phyloP scores from a whole-genome alignment of 83 land plant genomes.

The Larix sibirica region DNA sequence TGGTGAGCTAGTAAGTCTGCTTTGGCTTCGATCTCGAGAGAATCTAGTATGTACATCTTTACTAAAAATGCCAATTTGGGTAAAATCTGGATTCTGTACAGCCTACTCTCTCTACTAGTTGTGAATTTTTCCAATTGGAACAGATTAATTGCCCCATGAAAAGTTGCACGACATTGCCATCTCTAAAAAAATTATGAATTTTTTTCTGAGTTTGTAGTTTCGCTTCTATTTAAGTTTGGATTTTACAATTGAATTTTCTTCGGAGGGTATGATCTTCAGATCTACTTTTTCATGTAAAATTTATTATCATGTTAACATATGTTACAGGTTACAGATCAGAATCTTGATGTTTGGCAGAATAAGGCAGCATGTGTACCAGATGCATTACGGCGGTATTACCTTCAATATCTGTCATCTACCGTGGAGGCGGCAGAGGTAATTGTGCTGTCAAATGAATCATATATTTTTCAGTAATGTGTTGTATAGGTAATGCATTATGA shows the following conservation, averaged over 20 bases:
- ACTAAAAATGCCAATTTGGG: too few species aligned
- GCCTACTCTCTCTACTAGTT: too few species aligned
- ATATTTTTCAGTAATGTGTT: background rate
- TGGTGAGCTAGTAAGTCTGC: too few species aligned
- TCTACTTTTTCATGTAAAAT: background rate
- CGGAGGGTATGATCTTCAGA: background rate
- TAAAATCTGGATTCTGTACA: too few species aligned
- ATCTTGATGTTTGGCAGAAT: conserved; percentile 76
- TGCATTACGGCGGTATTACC: conserved; percentile 91
- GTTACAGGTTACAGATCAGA: conserved; percentile 80
- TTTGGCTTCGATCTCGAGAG: too few species aligned
- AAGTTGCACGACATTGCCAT: too few species aligned
- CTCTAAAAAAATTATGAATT: too few species aligned
- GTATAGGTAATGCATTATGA: too few species aligned
- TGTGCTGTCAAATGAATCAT: background rate
- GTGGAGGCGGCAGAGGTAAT: conserved; percentile 80
- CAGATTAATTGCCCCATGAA: too few species aligned
- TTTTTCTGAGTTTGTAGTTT: background rate
- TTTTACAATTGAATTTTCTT: background rate
- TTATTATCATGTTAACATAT: background rate
- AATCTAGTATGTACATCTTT: too few species aligned
- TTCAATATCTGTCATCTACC: conserved; percentile 69
- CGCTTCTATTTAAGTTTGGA: background rate
- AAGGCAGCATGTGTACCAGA: conserved; percentile 73
- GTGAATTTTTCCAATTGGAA: too few species aligned